phyloP scores from a whole-genome alignment of 2,329 filamentous ascomycete genomes.

The Microdochium paspali region DNA sequence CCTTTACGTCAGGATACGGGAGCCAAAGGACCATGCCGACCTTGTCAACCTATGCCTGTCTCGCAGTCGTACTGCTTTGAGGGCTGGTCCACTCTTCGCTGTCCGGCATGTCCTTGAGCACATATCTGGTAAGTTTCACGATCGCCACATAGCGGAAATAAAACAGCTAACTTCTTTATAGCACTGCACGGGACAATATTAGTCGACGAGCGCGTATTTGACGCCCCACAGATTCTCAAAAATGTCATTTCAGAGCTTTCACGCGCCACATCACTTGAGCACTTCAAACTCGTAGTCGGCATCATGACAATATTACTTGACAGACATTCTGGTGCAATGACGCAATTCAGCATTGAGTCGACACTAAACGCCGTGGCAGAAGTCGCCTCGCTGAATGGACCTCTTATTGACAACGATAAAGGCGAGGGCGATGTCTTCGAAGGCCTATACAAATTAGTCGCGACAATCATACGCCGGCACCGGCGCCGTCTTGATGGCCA shows the following conservation, averaged over 20 bases:
- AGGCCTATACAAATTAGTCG: constrained; percentile 42
- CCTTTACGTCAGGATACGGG: constrained; percentile 6
- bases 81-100: not conserved
- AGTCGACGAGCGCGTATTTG: constrained; percentile 7
- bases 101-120: not conserved
- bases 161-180: not conserved
- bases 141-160: no score
- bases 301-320: constrained; percentile 33
- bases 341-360: constrained; percentile 48
- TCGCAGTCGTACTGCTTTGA: not conserved
- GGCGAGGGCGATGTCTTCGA: constrained; percentile 29
- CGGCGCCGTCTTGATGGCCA: constrained; percentile 52
- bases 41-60: not conserved
- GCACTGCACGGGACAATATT: not conserved
- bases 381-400: constrained; percentile 17
- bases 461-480: constrained; percentile 49
- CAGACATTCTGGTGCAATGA: constrained; percentile 37
- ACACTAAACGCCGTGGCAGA: constrained; percentile 35
- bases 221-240: constrained; percentile 14
- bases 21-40: not conserved
- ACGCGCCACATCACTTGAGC: constrained; percentile 11
- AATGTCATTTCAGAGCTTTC: constrained; percentile 8
- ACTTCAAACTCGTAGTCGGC: constrained; percentile 17
- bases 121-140: not conserved
- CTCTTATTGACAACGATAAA: constrained; percentile 12